Conservation (phyloP, 2,329 filamentous ascomycete genomes). For the Colletotrichum chlorophyti region DNA sequence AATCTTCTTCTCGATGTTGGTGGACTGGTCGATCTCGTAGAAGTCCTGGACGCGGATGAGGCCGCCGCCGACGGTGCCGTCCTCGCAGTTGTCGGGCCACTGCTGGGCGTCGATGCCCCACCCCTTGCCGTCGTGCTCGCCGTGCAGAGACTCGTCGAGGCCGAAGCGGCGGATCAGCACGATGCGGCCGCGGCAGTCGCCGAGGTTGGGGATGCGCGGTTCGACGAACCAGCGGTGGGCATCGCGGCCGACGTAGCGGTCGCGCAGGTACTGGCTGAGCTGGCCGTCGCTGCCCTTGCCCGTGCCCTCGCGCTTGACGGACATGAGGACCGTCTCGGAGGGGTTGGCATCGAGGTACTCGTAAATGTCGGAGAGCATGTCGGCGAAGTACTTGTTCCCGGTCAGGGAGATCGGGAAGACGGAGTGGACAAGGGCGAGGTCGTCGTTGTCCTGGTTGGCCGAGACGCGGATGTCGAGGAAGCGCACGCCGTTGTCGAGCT, state of each 20-base stretch:
- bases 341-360: slow-evolving; percentile 80
- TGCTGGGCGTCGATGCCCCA: slow-evolving; percentile 66
- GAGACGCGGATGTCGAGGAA: slow-evolving; percentile 90
- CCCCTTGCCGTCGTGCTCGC: slow-evolving; percentile 56
- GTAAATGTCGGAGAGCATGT: slow-evolving; percentile 74
- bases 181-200: slow-evolving; percentile 81
- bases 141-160: slow-evolving; percentile 61
- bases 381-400: slow-evolving; percentile 79
- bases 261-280: slow-evolving; percentile 74
- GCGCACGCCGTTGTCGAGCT: slow-evolving; percentile 88
- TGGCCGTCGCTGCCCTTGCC: slow-evolving; percentile 82
- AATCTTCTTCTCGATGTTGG: slow-evolving; percentile 84
- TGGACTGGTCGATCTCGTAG: slow-evolving; percentile 81
- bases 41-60: slow-evolving; percentile 91
- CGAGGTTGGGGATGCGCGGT: slow-evolving; percentile 77
- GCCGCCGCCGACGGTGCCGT: slow-evolving; percentile 73
- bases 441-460: slow-evolving; percentile 61
- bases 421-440: slow-evolving; percentile 84
- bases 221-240: slow-evolving; percentile 76
- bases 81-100: slow-evolving; percentile 90
- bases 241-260: slow-evolving; percentile 70
- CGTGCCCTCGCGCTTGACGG: slow-evolving; percentile 88
- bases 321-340: slow-evolving; percentile 83
- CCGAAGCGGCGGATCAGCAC: slow-evolving; percentile 84
- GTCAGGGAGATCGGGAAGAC: slow-evolving; percentile 88